phyloP scores from a whole-genome alignment of 2,329 filamentous ascomycete species.

The Beauveria sp. region DNA sequence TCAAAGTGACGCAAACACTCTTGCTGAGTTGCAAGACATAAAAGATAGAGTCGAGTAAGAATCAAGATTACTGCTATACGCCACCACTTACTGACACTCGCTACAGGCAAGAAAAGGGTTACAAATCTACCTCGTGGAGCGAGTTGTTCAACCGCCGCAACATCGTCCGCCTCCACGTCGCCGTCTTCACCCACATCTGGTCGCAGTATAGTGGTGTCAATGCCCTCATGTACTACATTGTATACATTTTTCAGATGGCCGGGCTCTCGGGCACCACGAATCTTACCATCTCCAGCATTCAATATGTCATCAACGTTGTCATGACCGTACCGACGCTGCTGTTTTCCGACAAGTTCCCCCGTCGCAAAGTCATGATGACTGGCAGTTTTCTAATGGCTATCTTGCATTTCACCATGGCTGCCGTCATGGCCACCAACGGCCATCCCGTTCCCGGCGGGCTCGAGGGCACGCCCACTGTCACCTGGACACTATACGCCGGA shows the following conservation, averaged over 20 bases:
- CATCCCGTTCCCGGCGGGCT: constrained; percentile 31
- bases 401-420: constrained; percentile 43
- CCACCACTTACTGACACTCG: neutral
- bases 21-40: constrained; percentile 48
- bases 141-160: constrained; percentile 34
- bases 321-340: constrained; percentile 41
- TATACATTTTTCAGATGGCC: constrained; percentile 22
- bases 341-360: constrained; percentile 45
- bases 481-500: constrained; percentile 12
- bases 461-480: constrained; percentile 29
- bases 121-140: constrained; percentile 17
- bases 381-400: constrained; percentile 55
- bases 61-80: no score
- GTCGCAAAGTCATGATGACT: constrained; percentile 54
- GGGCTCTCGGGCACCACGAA: constrained; percentile 31
- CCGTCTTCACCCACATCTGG: constrained; percentile 40
- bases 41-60: constrained; percentile 20
- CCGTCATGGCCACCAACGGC: constrained; percentile 37
- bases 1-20: constrained; percentile 41
- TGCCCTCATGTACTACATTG: constrained; percentile 47
- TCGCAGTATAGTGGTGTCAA: constrained; percentile 43
- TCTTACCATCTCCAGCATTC: constrained; percentile 40
- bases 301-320: constrained; percentile 43
- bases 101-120: constrained; percentile 10
- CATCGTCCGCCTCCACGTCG: constrained; percentile 38